Evolutionary conservation across 2,329 filamentous ascomycete species (phyloP).

Genomic region (Ciborinia camelliae): DNA sequence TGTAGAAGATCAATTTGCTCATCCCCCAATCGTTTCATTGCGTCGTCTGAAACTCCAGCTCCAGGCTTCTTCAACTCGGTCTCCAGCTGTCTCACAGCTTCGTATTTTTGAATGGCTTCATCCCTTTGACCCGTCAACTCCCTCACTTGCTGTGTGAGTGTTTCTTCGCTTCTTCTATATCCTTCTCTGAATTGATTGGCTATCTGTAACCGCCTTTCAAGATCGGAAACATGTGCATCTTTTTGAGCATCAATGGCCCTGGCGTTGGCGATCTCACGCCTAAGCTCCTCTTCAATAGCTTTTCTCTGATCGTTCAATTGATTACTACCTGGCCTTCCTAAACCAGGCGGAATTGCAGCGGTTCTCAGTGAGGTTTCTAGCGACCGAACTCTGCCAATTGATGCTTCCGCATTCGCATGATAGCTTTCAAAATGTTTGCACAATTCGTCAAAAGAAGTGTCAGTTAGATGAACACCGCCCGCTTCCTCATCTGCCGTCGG

Average conservation of each 20-base stretch:
- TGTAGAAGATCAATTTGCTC: not conserved
- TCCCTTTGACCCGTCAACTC: not conserved
- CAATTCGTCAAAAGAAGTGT: not conserved
- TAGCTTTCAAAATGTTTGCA: slow-evolving; percentile 8
- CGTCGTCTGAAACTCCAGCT: not conserved
- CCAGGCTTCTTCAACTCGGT: not conserved
- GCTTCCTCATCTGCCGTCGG: no score
- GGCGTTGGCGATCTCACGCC: not conserved
- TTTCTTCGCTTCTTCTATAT: not conserved
- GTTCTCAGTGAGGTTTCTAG: not conserved
- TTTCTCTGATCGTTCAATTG: not conserved
- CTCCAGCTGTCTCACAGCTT: not conserved
- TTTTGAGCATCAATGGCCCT: no score
- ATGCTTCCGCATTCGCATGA: not conserved
- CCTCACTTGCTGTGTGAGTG: not conserved
- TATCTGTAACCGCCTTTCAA: not conserved
- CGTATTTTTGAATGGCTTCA: not conserved
- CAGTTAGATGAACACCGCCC: not conserved
- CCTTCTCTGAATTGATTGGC: not conserved
- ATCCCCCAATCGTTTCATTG: no score
- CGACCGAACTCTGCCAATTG: not conserved
- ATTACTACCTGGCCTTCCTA: not conserved
- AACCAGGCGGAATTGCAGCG: not conserved
- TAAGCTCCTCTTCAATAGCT: not conserved
- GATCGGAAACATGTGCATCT: not conserved